These are phyloP conservation scores for Asclepias syriaca DNA, from an alignment of 257 asterid species.

Conservation along the genomic window DNA sequence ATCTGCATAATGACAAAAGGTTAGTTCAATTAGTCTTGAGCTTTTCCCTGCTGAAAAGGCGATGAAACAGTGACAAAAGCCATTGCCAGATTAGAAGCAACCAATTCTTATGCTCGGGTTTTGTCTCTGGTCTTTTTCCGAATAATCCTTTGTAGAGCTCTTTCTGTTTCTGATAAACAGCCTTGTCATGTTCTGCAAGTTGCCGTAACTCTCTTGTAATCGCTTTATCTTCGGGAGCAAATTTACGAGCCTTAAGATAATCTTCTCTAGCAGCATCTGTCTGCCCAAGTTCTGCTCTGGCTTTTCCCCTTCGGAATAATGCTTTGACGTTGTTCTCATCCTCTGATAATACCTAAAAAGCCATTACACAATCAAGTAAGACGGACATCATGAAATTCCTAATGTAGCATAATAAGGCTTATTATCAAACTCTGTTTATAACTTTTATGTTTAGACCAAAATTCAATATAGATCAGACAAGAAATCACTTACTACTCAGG, in stretches of 20 bases:
- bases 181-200: constrained; percentile 80
- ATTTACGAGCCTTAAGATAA: constrained; percentile 74
- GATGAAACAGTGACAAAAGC: constrained; percentile 53
- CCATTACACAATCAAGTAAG: constrained; percentile 9
- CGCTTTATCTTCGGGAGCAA: constrained; percentile 80
- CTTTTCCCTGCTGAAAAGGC: constrained; percentile 47
- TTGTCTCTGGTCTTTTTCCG: constrained; percentile 59
- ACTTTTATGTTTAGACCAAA: background rate
- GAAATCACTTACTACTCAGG: background rate
- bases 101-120: constrained; percentile 45
- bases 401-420: background rate
- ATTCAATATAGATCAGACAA: background rate
- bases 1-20: background rate
- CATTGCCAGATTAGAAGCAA: constrained; percentile 63
- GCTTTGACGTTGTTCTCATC: constrained; percentile 89
- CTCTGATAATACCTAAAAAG: constrained; percentile 64
- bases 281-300: constrained; percentile 94
- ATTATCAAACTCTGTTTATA: background rate
- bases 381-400: background rate
- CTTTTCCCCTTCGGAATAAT: constrained; percentile 84
- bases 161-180: constrained; percentile 81
- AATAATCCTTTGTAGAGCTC: constrained; percentile 91
- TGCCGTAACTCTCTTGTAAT: constrained; percentile 58
- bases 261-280: constrained; percentile 91
- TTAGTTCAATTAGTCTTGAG: constrained; percentile 50